Percentiles rank a stretch among this genome's conserved stretches.
Conservation (phyloP, 805 yeast genomes). For the Candida peoriensis region DNA sequence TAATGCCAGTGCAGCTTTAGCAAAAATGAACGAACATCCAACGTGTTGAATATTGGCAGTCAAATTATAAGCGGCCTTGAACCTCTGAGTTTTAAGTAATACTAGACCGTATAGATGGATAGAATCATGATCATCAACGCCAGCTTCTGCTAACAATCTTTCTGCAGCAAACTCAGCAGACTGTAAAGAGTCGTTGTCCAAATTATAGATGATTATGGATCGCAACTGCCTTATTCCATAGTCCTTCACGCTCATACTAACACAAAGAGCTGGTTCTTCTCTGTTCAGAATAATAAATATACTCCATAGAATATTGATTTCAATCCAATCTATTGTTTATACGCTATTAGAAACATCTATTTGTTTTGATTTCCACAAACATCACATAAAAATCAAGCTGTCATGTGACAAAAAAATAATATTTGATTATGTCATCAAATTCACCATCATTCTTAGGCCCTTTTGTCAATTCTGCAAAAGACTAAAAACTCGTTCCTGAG, state of each 20-base stretch:
- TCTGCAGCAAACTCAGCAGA: conserved; percentile 90
- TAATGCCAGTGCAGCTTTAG: conserved; percentile 56
- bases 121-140: conserved; percentile 44
- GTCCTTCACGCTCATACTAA: conserved; percentile 19
- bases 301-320: too few species aligned
- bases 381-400: too few species aligned
- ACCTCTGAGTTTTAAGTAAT: conserved; percentile 51
- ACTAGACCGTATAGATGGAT: conserved; percentile 67
- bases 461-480: too few species aligned
- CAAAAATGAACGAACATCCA: conserved; percentile 76
- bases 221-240: conserved; percentile 39
- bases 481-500: too few species aligned
- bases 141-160: conserved; percentile 60
- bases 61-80: conserved; percentile 55
- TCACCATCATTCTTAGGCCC: too few species aligned
- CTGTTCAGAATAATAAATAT: too few species aligned
- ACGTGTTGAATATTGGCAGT: conserved; percentile 46
- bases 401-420: too few species aligned
- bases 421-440: too few species aligned
- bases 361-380: too few species aligned
- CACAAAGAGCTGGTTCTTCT: too few species aligned
- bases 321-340: too few species aligned
- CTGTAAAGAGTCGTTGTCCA: conserved; percentile 61
- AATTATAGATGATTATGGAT: conserved; percentile 57
- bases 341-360: too few species aligned